Base-by-base conservation (phyloP, 805 yeast species). In the Jamesozyma hellenica region DNA sequence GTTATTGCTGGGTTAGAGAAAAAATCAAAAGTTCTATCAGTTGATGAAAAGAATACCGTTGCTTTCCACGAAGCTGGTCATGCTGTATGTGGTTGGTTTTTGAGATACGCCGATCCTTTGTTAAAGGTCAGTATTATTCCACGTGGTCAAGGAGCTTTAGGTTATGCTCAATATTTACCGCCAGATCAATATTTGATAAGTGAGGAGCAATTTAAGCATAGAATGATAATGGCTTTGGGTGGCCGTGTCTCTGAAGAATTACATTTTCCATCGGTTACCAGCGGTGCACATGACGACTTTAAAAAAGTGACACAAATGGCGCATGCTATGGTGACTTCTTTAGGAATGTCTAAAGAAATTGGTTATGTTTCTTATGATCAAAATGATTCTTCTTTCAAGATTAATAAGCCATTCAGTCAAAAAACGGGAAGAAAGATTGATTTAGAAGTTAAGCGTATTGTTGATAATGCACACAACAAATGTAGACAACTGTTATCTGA, bases 1-100 rank as follows among this genome's bases (percentile, higher is more conserved):
- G 95, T 87, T 35, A 79, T 87, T 64, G 95, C 94, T 10, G 96
- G 96, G n/a, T 66, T 88, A 34, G 96, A 87, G 59, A 81, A 82
- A 63, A 84, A 84, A 56, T 76, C 92, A 1, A 75, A 79, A 57
- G 77, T 88, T 8, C 67, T 87, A 38, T 77, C 84, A 5, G 79
- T 80, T 9, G 84, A 81, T 28, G 95, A 88, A 61, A 83, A 85
- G 67, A 75, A 68, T 48, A 75, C 83, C 26, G 95, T 87, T 36
- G 95, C 96, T 0, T 87, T 83, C 58, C 96, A 87, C 61, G 96
- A 87, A 64, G 96, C 96, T 2, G 96, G 96, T 0, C 96, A 87
- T 60, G 96, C 96, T 4, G 81, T 87, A 36, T 83, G 95, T 63
- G 96, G 96, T 17, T 88, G 96, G 96, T 85, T 68, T 57, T 69